Base-by-base conservation (phyloP, 768 basidiomycete genomes). In the Guyanaporus albipodus region DNA sequence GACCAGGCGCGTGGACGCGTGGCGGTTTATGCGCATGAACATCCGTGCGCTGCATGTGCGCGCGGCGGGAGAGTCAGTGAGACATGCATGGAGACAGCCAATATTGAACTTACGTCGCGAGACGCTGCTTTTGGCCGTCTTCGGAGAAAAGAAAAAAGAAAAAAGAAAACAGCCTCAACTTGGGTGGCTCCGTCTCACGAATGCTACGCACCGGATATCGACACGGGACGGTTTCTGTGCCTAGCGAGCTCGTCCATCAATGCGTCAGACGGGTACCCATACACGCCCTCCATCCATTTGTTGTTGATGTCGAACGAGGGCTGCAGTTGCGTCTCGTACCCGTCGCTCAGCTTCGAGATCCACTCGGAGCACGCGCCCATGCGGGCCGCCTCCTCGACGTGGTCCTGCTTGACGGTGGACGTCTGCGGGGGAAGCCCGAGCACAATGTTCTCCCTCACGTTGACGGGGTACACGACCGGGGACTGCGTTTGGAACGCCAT, bases 401-500 rank as follows among this genome's bases (percentile, higher is more conserved):
- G 27, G 32, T 63, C 55, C 0, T 56, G 44, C 0, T 57, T 46
- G 17, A 47, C 31, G 1, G 49, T 41, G 0, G 58, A 52, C 32
- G 58, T 35, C 0, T 42, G 44, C 9, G 55, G 46, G 14, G 62
- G 48, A 4, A n/a, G n/a, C n/a, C 70, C 64, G 8, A 71, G 50
- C 17, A 65, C 61, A 21, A 76, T 72, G 50, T 75, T 76, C 34
- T 74, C 74, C 12, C 59, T 53, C 2, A 80, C 58, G 0, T 72
- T 70, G 1, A 79, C 53, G 0, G 79, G 80, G 46, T 72, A 81
- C 8, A 80, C 50, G 2, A 62, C 52, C 23, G 74, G 75, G 7
- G 75, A 73, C 48, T 81, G 80, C 0, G 74, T 72, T 15, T 82
- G 70, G 21, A 75, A 67, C 0, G 73, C 68, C 24, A 73, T 76